Percentiles rank a stretch among this genome's conserved stretches.
phyloP scores from a whole-genome alignment of 2,329 filamentous ascomycete genomes.

The Venturia pyrina region DNA sequence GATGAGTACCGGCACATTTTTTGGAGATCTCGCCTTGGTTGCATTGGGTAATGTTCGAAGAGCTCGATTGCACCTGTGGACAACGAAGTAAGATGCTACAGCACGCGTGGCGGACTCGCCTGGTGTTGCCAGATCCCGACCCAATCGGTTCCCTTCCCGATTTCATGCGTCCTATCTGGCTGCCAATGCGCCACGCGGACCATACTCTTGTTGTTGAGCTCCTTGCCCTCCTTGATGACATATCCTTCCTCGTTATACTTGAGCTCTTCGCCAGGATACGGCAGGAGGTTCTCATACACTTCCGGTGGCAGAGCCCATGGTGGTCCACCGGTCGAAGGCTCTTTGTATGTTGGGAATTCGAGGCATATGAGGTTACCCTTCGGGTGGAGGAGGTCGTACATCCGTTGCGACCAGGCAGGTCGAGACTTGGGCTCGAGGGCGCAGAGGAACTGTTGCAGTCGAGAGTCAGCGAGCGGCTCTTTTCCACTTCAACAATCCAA shows the following conservation, averaged over 20 bases:
- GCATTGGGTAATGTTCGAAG: background rate
- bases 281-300: conserved; percentile 63
- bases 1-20: background rate
- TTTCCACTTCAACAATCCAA: background rate
- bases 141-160: conserved; percentile 41
- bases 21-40: background rate
- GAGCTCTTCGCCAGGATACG: conserved; percentile 57
- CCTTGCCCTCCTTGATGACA: conserved; percentile 38
- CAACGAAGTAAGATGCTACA: background rate
- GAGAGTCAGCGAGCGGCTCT: background rate
- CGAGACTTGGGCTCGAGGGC: conserved; percentile 46
- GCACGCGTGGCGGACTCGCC: background rate
- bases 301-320: conserved; percentile 61
- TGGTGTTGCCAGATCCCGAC: conserved; percentile 38
- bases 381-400: conserved; percentile 43
- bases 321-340: conserved; percentile 54
- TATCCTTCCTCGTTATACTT: conserved; percentile 48
- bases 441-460: conserved; percentile 46
- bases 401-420: conserved; percentile 47
- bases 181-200: conserved; percentile 43
- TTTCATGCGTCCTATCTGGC: conserved; percentile 45
- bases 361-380: conserved; percentile 51
- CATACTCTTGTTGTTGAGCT: conserved; percentile 31
- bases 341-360: conserved; percentile 69
- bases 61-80: background rate